phyloP scores from a whole-genome alignment of 1,284 basidiomycete species.

The Rhodotorula sp. region DNA sequence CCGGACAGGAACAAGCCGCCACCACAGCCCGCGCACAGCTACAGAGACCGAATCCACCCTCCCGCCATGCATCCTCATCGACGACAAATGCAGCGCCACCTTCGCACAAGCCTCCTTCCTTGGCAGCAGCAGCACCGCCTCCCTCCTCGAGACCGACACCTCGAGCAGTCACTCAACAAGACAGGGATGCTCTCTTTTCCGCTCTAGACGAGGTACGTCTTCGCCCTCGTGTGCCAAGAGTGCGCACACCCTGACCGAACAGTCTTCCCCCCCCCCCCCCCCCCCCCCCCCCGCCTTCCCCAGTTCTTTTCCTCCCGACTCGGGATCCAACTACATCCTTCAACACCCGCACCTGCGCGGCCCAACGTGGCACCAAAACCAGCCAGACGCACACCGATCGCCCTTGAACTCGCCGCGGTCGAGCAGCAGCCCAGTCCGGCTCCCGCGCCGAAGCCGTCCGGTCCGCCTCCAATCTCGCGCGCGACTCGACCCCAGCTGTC shows the following conservation, averaged over 20 bases:
- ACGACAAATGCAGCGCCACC: not conserved
- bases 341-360: not conserved
- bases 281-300: too few relatives aligned
- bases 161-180: constrained; percentile 50
- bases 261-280: too few relatives aligned
- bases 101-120: not conserved
- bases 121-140: not conserved
- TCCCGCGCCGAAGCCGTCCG: constrained; percentile 20
- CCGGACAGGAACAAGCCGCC: constrained; percentile 15
- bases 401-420: not conserved
- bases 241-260: too few relatives aligned
- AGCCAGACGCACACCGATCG: not conserved
- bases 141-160: not conserved
- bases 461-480: constrained; percentile 10
- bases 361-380: not conserved
- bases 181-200: constrained; percentile 67
- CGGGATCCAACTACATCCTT: not conserved
- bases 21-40: not conserved
- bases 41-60: not conserved
- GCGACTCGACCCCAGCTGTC: constrained; percentile 2
- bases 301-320: constrained; percentile 31
- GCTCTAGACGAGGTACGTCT: constrained; percentile 68
- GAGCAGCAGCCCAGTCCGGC: constrained; percentile 8
- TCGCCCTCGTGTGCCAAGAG: too few relatives aligned
- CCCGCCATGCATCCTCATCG: not conserved